phyloP scores from a whole-genome alignment of 2,329 filamentous ascomycete species.

The Ophiostoma sp. region DNA sequence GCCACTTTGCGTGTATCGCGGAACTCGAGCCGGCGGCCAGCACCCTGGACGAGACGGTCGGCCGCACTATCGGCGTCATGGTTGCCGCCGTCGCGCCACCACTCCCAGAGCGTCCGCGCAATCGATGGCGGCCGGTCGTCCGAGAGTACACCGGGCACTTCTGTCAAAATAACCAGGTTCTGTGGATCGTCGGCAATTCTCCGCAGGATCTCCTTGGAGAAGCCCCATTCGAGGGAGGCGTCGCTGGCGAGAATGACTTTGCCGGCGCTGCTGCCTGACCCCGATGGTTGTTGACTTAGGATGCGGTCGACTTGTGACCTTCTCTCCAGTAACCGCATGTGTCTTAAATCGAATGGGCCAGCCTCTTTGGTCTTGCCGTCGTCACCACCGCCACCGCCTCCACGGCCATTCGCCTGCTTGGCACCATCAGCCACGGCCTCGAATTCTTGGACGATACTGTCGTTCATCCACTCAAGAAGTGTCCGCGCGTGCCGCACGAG shows the following conservation, averaged over 20 bases:
- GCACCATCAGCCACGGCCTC: slow-evolving; percentile 64
- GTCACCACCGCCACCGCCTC: slow-evolving; percentile 51
- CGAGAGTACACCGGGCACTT: slow-evolving; percentile 58
- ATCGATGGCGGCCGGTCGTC: slow-evolving; percentile 57
- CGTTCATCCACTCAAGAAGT: slow-evolving; percentile 99
- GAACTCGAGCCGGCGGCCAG: slow-evolving; percentile 62
- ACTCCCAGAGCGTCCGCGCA: slow-evolving; percentile 75
- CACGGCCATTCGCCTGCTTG: slow-evolving; percentile 48
- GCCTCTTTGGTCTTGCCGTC: slow-evolving; percentile 54
- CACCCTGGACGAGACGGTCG: slow-evolving; percentile 65
- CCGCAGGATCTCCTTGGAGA: slow-evolving; percentile 77
- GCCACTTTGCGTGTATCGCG: slow-evolving; percentile 62
- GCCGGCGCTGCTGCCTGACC: slow-evolving; percentile 47
- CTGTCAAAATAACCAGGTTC: slow-evolving; percentile 86
- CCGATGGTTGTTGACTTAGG: slow-evolving; percentile 46
- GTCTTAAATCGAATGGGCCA: slow-evolving; percentile 87
- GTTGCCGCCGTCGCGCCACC: slow-evolving; percentile 60
- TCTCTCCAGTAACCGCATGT: slow-evolving; percentile 79
- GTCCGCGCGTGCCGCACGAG: slow-evolving; percentile 89
- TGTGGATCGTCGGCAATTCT: slow-evolving; percentile 72
- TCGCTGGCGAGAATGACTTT: slow-evolving; percentile 91
- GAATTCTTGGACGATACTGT: slow-evolving; percentile 88
- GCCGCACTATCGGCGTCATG: slow-evolving; percentile 58
- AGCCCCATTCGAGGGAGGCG: slow-evolving; percentile 88
- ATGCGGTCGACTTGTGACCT: slow-evolving; percentile 77